Base-by-base conservation (phyloP, 805 yeast genomes). In the Kodamaea leandrae region DNA sequence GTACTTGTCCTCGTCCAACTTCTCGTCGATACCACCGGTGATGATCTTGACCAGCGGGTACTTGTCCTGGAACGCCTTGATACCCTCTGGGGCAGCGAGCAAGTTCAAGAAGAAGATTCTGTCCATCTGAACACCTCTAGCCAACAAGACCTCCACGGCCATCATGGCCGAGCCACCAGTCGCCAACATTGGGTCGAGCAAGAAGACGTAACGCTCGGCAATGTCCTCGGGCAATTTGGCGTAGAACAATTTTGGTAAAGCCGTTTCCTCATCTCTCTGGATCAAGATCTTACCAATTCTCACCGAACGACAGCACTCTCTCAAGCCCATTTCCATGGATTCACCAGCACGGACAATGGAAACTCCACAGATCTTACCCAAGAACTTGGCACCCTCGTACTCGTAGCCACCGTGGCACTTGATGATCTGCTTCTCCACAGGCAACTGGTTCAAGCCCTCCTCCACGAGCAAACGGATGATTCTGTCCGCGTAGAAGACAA, bases 331-430 rank as follows among this genome's bases (percentile, higher is more conserved):
- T 66, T 93, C 99, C 99, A 93, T 93, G 32, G 95, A 84, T 65
- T 93, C 99, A 51, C 99, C 99, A 4, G 99, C 99, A 61, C 99
- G 78, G 55, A 93, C 95, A 59, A 93, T 93, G 13, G 96, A 88
- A 26, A 93, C 99, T 50, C 99, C 99, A 62, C 98, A 91, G 46
- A 93, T 93, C 64, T 87, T 89, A 32, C 99, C 98, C 55, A 79
- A 68, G 62, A 91, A 91, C 45, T 74, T 72, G 43, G 83, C 83
- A 10, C 99, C 99, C 3, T 77, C 73, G 60, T 78, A 88, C 27
- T 66, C 64, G 48, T 79, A 74, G 39, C 82, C 83, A 9, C 93
- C 81, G 34, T 95, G 91, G 25, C 98, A 90, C 39, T 74, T 73
- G 34, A 93, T 83, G 3, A 68, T 58, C 23, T 71, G 58, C 36